Evolutionary conservation across 2,329 filamentous ascomycete genomes (phyloP), one percentile per base, ranked within the genome.

Genomic region (Onygena corvina): DNA sequence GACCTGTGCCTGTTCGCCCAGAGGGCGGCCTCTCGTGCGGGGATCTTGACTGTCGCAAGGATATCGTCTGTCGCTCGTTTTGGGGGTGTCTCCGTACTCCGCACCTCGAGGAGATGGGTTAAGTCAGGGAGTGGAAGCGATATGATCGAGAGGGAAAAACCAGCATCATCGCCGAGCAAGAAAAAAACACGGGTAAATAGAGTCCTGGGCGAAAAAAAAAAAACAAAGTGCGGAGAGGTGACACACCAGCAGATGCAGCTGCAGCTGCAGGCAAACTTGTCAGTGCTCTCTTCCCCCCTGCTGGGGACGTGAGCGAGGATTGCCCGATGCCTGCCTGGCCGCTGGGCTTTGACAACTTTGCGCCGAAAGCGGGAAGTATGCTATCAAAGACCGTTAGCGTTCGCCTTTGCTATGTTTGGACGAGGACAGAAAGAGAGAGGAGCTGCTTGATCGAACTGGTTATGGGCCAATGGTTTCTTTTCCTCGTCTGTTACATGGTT

Each of bases 251-350:
- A 38, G 35, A 38, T 23, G 44, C 27, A 34, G 27, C 12, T 46
- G 44, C 44, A 34, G 44, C 27, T 30, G 44, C 27, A 20, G 44
- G 44, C 20, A 46, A 46, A 46, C 44, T 46, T 46, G 44, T 46
- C 44, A 46, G n/a, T 46, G 44, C 44, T 31, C 20, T 29, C 44
- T n/a, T n/a, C n/a, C n/a, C n/a, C n/a, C n/a, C n/a, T n/a, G n/a
- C n/a, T 33, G 44, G 44, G 31, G 38, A 23, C 25, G 38, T 42
- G 25, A 42, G 38, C 38, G 38, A 42, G 25, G 38, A n/a, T n/a
- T n/a, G n/a, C n/a, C n/a, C n/a, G n/a, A n/a, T n/a, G n/a, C n/a
- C n/a, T n/a, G n/a, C n/a, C n/a, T n/a, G n/a, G n/a, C n/a, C n/a
- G n/a, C 33, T 35, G 33, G 14, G 33, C 29, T 31, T 31, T 11